Percentiles rank a stretch among this genome's conserved stretches.
Conservation (phyloP, 2,329 filamentous ascomycete genomes). For the Berkeleyomyces rouxiae region DNA sequence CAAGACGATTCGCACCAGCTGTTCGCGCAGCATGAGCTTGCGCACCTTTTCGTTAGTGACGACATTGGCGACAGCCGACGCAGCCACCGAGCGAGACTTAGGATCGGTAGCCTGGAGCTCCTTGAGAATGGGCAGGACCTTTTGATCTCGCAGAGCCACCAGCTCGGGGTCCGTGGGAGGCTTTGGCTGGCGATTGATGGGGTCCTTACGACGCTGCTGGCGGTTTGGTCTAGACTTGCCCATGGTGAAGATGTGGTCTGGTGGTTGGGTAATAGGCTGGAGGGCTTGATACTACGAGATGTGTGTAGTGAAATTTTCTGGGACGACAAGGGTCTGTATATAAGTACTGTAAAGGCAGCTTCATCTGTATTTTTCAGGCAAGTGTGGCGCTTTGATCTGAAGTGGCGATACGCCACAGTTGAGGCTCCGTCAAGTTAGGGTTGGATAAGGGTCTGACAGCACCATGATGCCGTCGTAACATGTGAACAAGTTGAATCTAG, state of each 20-base stretch:
- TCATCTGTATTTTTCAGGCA: neutral
- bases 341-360: neutral
- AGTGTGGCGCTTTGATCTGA: neutral
- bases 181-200: slow-evolving; percentile 40
- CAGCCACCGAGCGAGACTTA: slow-evolving; percentile 42
- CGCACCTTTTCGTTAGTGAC: slow-evolving; percentile 45
- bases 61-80: slow-evolving; percentile 42
- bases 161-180: slow-evolving; percentile 47
- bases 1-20: slow-evolving; percentile 46
- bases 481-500: neutral
- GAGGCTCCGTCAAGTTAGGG: neutral
- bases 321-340: neutral
- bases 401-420: neutral
- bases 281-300: neutral
- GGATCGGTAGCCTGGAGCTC: slow-evolving; percentile 42
- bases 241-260: slow-evolving; percentile 25
- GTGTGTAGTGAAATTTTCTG: slow-evolving; percentile 4
- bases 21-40: slow-evolving; percentile 48
- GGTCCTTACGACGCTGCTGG: slow-evolving; percentile 33
- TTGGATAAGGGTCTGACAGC: neutral
- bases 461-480: too few relatives aligned
- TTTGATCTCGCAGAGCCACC: slow-evolving; percentile 43
- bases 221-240: slow-evolving; percentile 42
- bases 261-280: neutral
- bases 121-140: slow-evolving; percentile 45